These are phyloP conservation scores for Physcomitrium patens DNA, from an alignment of 225 moss, liverwort and hornwort species.

Conservation along the genomic window DNA sequence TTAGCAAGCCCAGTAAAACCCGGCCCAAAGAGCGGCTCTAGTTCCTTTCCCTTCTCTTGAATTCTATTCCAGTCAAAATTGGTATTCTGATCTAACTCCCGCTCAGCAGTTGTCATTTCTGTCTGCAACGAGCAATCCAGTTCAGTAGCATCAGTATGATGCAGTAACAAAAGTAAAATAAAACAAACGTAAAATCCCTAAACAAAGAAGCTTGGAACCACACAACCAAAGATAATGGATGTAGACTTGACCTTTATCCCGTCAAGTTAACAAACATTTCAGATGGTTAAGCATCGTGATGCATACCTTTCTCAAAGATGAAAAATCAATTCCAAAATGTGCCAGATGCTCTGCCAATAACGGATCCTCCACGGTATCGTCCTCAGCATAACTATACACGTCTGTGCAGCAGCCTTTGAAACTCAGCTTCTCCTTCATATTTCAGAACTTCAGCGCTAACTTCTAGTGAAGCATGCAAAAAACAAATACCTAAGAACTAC, in stretches of 20 bases:
- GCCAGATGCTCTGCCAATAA: conserved; percentile 89
- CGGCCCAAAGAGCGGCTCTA: conserved; percentile 94
- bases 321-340: conserved; percentile 99
- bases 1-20: conserved; percentile 97
- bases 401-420: conserved; percentile 47
- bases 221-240: background rate
- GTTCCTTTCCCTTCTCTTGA: conserved; percentile 97
- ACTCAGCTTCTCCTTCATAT: conserved; percentile 13
- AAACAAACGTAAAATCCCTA: background rate
- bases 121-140: conserved; percentile 58
- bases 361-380: conserved; percentile 95
- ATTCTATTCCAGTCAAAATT: conserved; percentile 99
- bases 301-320: conserved; percentile 81
- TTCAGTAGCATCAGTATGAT: conserved; percentile 13
- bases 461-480: background rate
- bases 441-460: background rate
- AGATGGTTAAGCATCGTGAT: background rate
- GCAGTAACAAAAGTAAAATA: background rate
- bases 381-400: conserved; percentile 97
- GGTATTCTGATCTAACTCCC: conserved; percentile 96
- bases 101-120: conserved; percentile 99
- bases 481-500: background rate
- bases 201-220: conserved; percentile 12
- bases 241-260: background rate
- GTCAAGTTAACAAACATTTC: background rate